These are phyloP conservation scores for Fusarium agapanthi DNA, from an alignment of 2,329 filamentous ascomycete genomes.

Conservation along the genomic window DNA sequence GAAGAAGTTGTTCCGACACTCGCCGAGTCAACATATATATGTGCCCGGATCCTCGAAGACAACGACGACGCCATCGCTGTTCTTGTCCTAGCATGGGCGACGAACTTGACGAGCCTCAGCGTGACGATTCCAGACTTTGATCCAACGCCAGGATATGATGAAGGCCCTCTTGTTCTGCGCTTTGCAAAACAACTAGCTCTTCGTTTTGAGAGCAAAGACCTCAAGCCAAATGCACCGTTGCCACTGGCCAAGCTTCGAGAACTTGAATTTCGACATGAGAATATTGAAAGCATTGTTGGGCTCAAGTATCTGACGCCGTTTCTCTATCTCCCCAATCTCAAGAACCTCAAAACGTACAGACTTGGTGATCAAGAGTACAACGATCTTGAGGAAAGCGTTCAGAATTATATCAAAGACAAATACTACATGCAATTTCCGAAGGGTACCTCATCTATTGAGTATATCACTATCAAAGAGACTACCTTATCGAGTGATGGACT, in stretches of 20 bases:
- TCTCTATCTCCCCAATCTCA: not conserved
- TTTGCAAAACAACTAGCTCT: not conserved
- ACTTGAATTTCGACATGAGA: not conserved
- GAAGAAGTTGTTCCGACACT: not conserved
- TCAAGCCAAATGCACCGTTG: not conserved
- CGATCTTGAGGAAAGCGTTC: not conserved
- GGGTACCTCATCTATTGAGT: not conserved
- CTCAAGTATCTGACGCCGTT: not conserved
- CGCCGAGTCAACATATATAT: not conserved
- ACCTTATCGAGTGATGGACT: not conserved
- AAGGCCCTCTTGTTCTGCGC: not conserved
- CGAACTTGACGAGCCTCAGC: not conserved
- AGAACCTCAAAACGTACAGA: not conserved
- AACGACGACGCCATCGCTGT: not conserved
- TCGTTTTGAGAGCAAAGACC: rapidly evolving
- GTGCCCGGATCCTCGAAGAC: not conserved
- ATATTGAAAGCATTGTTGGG: not conserved
- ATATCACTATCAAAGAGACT: not conserved
- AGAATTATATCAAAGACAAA: not conserved
- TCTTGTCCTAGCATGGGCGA: not conserved
- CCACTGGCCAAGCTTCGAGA: not conserved
- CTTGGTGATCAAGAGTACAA: not conserved
- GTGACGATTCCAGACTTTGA: not conserved
- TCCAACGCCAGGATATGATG: rapidly evolving
- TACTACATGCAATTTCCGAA: not conserved